A percentile compares a stretch with the other conserved stretches of the same genome.
These are phyloP conservation scores for Dactylellina parvicollis DNA, from an alignment of 2,329 filamentous ascomycete species.

Conservation along the genomic window DNA sequence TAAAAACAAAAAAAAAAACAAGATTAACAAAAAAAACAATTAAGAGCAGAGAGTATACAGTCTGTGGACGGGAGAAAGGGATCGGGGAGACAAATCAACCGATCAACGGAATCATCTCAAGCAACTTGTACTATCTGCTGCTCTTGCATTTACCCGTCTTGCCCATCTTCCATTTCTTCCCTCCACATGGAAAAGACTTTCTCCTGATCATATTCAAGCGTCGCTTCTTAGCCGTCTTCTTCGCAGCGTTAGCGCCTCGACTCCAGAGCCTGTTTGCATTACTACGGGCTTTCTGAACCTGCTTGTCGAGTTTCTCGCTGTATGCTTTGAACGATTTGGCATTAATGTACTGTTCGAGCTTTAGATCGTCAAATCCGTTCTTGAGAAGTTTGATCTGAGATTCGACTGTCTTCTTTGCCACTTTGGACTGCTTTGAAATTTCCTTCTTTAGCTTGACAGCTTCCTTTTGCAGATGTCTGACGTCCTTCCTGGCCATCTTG, in stretches of 20 bases:
- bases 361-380: slow-evolving; percentile 44
- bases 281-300: slow-evolving; percentile 42
- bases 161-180: slow-evolving; percentile 43
- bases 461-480: slow-evolving; percentile 38
- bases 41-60: slow-evolving; percentile 11
- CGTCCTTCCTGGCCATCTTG: slow-evolving; percentile 34
- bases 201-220: slow-evolving; percentile 13
- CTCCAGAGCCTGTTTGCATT: slow-evolving; percentile 45
- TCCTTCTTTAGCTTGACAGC: slow-evolving; percentile 40
- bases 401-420: slow-evolving; percentile 46
- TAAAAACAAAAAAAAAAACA: too few species aligned
- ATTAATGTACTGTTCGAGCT: slow-evolving; percentile 42
- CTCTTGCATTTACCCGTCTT: slow-evolving; percentile 50
- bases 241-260: slow-evolving; percentile 12
- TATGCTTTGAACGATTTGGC: slow-evolving; percentile 30
- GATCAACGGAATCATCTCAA: slow-evolving; percentile 29
- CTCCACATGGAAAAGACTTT: background rate
- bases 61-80: slow-evolving; percentile 11
- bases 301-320: slow-evolving; percentile 22
- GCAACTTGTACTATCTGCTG: slow-evolving; percentile 50
- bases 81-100: slow-evolving; percentile 6
- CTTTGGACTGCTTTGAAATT: slow-evolving; percentile 42
- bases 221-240: slow-evolving; percentile 36
- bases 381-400: slow-evolving; percentile 40
- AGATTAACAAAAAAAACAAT: slow-evolving; percentile 11